phyloP scores from a whole-genome alignment of 441 rosid species.

The Manihot esculenta region DNA sequence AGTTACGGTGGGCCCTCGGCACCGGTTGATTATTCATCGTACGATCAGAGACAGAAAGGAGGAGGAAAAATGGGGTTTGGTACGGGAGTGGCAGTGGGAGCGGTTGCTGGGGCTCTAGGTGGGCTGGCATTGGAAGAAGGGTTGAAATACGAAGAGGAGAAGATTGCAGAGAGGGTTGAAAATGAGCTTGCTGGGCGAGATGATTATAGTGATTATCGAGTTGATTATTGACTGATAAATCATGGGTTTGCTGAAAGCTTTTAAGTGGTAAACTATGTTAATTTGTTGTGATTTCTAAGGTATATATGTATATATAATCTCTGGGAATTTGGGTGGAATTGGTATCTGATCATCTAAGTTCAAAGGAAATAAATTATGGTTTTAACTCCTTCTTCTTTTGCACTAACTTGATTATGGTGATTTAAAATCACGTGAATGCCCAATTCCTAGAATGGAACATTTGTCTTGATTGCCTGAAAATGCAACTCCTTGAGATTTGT shows the following conservation, averaged over 20 bases:
- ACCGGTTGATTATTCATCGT: conserved; percentile 36
- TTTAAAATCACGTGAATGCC: too few relatives aligned
- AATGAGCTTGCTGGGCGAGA: conserved; percentile 39
- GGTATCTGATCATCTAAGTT: too few relatives aligned
- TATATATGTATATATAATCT: background rate
- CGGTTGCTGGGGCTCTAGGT: conserved; percentile 64
- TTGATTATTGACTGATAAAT: conserved; percentile 10
- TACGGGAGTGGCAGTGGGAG: conserved; percentile 76
- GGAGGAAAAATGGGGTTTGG: conserved; percentile 32
- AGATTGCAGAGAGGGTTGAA: conserved; percentile 57
- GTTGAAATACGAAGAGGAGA: conserved; percentile 51
- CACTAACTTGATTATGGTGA: too few relatives aligned
- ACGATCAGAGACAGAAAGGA: conserved; percentile 32
- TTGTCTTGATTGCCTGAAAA: too few relatives aligned
- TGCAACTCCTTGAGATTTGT: too few relatives aligned
- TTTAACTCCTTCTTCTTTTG: too few relatives aligned
- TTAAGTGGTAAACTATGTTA: background rate
- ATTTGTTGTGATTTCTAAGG: background rate
- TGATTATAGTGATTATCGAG: conserved; percentile 29
- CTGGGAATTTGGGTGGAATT: background rate
- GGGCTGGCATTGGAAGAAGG: conserved; percentile 70
- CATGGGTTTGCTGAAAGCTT: background rate
- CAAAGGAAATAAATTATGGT: too few relatives aligned
- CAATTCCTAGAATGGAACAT: too few relatives aligned
- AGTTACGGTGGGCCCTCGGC: conserved; percentile 42